These are phyloP conservation scores for Coniferiporia weirii DNA, from an alignment of 1,284 basidiomycete species.

Conservation along the genomic window DNA sequence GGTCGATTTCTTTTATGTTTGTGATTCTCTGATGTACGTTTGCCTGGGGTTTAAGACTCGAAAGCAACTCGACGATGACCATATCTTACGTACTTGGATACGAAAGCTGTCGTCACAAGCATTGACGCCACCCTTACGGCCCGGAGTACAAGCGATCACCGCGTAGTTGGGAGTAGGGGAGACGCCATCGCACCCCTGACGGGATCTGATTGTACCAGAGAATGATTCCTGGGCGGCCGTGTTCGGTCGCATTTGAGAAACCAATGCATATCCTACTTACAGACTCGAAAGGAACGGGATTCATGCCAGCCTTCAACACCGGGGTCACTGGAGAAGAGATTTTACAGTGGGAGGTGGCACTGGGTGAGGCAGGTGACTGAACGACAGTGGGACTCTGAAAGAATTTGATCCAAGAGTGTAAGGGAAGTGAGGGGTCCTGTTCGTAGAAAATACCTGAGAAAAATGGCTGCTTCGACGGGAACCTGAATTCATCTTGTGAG, in stretches of 20 bases:
- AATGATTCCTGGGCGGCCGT: constrained; percentile 1
- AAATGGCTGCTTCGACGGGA: constrained; percentile 13
- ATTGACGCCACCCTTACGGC: not conserved
- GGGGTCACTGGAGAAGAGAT: constrained; percentile 12
- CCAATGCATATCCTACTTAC: not conserved
- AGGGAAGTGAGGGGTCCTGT: not conserved
- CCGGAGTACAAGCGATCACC: not conserved
- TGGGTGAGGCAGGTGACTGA: constrained; percentile 13
- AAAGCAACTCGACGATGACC: not conserved
- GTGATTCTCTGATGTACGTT: constrained; percentile 7
- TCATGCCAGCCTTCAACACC: constrained; percentile 7
- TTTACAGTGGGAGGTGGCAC: no score
- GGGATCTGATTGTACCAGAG: not conserved
- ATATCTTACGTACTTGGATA: constrained; percentile 8
- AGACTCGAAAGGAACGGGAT: constrained; percentile 11
- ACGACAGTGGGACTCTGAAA: constrained; percentile 14
- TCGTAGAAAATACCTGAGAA: constrained; percentile 1
- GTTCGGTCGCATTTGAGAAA: not conserved
- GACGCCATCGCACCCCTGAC: not conserved
- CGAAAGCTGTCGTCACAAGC: constrained; percentile 13
- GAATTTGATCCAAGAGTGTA: no score
- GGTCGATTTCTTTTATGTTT: constrained; percentile 22
- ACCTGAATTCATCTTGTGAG: constrained; percentile 11
- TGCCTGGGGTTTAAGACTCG: not conserved
- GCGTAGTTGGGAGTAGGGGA: not conserved